Conservation (phyloP, 441 rosid species). For the Geranium incanum region DNA sequence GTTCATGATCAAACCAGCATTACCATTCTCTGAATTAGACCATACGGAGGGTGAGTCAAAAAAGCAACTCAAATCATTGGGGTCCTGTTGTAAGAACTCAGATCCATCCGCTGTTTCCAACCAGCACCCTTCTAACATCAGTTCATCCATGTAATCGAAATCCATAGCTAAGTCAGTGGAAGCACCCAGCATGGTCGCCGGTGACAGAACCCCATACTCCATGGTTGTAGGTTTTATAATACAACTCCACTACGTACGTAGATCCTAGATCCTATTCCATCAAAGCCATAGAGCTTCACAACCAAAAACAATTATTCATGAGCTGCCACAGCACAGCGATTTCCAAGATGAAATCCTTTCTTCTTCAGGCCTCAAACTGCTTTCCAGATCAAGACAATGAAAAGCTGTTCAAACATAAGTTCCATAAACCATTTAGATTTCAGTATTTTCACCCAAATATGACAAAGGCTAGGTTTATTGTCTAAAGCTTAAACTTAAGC, state of each 20-base stretch:
- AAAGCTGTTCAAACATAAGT: no score
- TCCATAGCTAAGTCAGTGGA: slow-evolving; percentile 49
- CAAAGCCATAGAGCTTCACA: background rate
- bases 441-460: no score
- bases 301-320: background rate
- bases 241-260: slow-evolving; percentile 3
- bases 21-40: slow-evolving; percentile 33
- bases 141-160: slow-evolving; percentile 54
- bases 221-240: slow-evolving; percentile 25
- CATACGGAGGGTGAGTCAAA: slow-evolving; percentile 38
- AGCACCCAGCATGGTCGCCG: slow-evolving; percentile 27
- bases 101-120: slow-evolving; percentile 70
- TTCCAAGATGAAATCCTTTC: no score
- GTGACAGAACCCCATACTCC: slow-evolving; percentile 48
- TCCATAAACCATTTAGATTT: no score
- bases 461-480: no score
- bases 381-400: no score
- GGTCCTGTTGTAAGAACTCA: slow-evolving; percentile 47
- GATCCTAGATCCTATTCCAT: slow-evolving; percentile 5
- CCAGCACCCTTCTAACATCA: slow-evolving; percentile 85
- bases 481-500: no score
- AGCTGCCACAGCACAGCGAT: background rate
- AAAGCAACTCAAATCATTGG: slow-evolving; percentile 32
- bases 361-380: no score
- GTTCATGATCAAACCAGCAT: slow-evolving; percentile 22